Evolutionary conservation across 495 filamentous ascomycete species (phyloP).

Genomic region (Cairneyella variabilis): DNA sequence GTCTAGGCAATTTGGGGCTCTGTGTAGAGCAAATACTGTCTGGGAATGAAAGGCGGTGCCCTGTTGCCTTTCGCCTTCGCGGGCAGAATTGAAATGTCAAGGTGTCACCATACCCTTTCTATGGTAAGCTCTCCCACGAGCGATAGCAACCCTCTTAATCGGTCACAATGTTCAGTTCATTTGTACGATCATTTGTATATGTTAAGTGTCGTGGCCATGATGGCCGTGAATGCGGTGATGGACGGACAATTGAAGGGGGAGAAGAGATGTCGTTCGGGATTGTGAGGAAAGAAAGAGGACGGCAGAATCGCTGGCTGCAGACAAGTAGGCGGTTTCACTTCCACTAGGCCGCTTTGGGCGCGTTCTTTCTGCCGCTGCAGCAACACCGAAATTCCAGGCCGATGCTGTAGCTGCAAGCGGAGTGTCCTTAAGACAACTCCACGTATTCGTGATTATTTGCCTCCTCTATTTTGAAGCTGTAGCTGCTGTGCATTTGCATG

Average conservation of each 20-base stretch:
- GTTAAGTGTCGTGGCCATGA: constrained; percentile 25
- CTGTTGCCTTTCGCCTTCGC: constrained; percentile 2
- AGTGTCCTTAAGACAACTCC: constrained; percentile 12
- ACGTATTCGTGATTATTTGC: too few species aligned
- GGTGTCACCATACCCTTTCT: constrained; percentile 28
- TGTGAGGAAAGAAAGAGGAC: neutral
- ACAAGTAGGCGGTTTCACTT: neutral
- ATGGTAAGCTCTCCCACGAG: constrained; percentile 18
- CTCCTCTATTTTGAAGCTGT: neutral
- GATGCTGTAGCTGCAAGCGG: too few species aligned
- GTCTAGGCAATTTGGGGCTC: constrained; percentile 11
- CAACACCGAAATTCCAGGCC: constrained; percentile 2
- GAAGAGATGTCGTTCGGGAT: constrained; percentile 5
- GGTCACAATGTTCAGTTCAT: constrained; percentile 27
- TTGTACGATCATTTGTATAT: constrained; percentile 25
- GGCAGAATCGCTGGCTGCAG: neutral
- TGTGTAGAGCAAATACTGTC: constrained; percentile 6
- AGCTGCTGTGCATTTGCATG: constrained; percentile 3
- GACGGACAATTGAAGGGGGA: constrained; percentile 9
- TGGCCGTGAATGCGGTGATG: neutral
- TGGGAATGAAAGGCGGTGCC: neutral
- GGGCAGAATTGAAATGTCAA: constrained; percentile 17
- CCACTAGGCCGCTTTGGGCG: neutral
- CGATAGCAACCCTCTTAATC: constrained; percentile 20
- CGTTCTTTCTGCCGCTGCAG: neutral